These are phyloP conservation scores for Naumovozyma castellii DNA, from an alignment of 805 yeast species.

Conservation along the genomic window DNA sequence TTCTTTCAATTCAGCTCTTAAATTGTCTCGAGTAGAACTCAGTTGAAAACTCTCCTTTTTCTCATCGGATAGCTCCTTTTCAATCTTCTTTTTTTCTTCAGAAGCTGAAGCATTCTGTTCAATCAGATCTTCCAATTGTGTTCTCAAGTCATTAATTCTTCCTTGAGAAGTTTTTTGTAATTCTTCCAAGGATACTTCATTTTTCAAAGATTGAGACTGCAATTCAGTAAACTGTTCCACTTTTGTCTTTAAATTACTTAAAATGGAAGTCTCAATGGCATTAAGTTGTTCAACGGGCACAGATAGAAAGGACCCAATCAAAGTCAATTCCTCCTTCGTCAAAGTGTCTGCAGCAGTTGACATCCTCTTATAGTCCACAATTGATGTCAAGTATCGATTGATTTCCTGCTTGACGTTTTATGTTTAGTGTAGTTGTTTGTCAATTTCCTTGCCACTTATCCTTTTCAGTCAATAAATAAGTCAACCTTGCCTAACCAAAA, in stretches of 20 bases:
- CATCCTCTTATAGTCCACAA: no score
- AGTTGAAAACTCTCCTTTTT: slow-evolving; percentile 9
- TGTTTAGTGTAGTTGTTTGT: no score
- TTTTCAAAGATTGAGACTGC: slow-evolving; percentile 31
- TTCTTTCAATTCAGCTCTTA: slow-evolving; percentile 4
- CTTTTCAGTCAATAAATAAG: no score
- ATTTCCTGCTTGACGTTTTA: no score
- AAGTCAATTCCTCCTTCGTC: neutral
- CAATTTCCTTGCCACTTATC: no score
- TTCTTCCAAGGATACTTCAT: slow-evolving; percentile 34
- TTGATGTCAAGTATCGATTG: no score
- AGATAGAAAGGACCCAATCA: neutral
- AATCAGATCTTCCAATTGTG: slow-evolving; percentile 21
- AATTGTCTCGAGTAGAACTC: slow-evolving; percentile 5
- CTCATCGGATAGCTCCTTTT: slow-evolving; percentile 14
- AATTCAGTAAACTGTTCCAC: slow-evolving; percentile 30
- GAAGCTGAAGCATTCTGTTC: slow-evolving; percentile 16
- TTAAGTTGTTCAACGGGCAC: slow-evolving; percentile 10
- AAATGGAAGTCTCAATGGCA: slow-evolving; percentile 13
- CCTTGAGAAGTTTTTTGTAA: slow-evolving; percentile 7
- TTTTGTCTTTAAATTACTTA: slow-evolving; percentile 25
- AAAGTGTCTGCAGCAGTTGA: no score
- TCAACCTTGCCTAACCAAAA: no score
- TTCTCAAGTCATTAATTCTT: slow-evolving; percentile 27
- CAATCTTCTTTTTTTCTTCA: slow-evolving; percentile 13